These are phyloP conservation scores for Clavispora carvajalis DNA, from an alignment of 805 yeast genomes.

Conservation along the genomic window DNA sequence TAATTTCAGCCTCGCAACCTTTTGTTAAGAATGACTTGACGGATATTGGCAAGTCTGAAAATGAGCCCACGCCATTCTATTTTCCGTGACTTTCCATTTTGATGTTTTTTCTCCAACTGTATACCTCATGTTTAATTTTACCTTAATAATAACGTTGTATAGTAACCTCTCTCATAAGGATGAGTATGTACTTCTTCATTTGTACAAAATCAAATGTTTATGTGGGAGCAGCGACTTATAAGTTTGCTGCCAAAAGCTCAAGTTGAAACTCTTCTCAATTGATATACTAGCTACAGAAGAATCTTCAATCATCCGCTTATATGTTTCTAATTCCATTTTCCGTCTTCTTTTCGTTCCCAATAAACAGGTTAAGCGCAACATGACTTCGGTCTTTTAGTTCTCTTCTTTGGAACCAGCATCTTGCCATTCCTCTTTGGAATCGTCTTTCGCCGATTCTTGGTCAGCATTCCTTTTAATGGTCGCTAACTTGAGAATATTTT, in stretches of 20 bases:
- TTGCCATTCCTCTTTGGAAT: neutral
- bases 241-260: no score
- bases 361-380: no score
- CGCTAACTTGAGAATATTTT: slow-evolving; percentile 13
- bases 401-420: no score
- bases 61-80: neutral
- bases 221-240: no score
- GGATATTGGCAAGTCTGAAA: neutral
- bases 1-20: neutral
- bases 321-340: no score
- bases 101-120: neutral
- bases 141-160: neutral
- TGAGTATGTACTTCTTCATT: no score
- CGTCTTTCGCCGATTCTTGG: neutral
- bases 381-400: no score
- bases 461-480: slow-evolving; percentile 5
- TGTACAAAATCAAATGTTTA: no score
- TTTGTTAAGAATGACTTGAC: neutral
- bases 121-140: neutral
- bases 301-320: no score
- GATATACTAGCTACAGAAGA: no score
- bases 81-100: neutral
- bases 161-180: neutral
- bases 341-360: no score
- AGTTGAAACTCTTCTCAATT: no score